Base-by-base conservation (phyloP, 768 basidiomycete species). In the Termitomyces sp. region DNA sequence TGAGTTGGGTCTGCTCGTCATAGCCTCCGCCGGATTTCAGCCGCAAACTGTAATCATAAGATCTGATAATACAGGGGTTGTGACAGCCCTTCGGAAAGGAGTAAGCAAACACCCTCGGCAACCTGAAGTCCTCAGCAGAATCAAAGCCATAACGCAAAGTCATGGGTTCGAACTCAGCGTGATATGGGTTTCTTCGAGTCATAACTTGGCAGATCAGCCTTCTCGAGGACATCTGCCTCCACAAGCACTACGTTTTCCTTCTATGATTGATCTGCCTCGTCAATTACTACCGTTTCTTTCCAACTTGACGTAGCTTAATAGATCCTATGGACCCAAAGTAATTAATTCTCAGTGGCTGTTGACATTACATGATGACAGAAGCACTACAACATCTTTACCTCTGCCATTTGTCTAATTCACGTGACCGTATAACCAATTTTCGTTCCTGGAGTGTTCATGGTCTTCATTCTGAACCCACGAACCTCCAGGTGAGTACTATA, bases 31-130 rank as follows among this genome's bases (percentile, higher is more conserved):
- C 0, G 66, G 67, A 1, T 60, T 65, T 33, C 50, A 37, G 0
- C 58, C 26, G 3, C 67, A 5, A 5, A 67, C 66, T 19, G 44
- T 77, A 3, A 43, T 56, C 0, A 53, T 81, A 1, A 66, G 68
- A 6, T 78, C 75, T 0, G 77, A 81, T 58, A 79, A 80, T 55
- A 35, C 60, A 7, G 74, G 74, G 0, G 74, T 78, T 0, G 67
- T 81, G 15, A 62, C 66, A 0, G 70, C 74, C 0, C 58, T 78
- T 5, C 58, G 57, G 5, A 64, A 63, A 1, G 60, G 64, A 3
- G 50, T 23, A 9, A 70, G 70, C 26, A 65, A 66, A 8, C 57
- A 65, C 8, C 30, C 50, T 0, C 62, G 67, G 21, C 70, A 71
- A 23, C 66, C 67, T 33, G 55, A 19, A 0, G 68, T 75, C 19